Percentiles rank a stretch among this genome's conserved stretches.
Conservation (phyloP, 1,284 basidiomycete species). For the Tilletia indica region DNA sequence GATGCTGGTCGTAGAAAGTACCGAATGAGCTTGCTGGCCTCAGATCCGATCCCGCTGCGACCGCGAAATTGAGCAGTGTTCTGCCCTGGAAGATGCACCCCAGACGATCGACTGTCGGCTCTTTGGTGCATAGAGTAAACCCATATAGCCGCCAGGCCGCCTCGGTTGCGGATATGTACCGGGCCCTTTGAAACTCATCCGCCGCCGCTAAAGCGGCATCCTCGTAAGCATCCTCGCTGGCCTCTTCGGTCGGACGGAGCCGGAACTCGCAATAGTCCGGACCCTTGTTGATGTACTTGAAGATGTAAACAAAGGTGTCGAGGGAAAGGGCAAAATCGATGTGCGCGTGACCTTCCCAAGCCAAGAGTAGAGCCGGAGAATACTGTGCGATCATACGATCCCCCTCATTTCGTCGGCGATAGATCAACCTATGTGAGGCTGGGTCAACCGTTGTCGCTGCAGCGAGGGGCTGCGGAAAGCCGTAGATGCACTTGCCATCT, state of each 20-base stretch:
- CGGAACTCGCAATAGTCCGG: constrained; percentile 1
- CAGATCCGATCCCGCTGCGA: background rate
- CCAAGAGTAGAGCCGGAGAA: background rate
- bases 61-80: constrained; percentile 1
- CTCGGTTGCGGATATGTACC: constrained; percentile 1
- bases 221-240: background rate
- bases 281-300: constrained; percentile 8
- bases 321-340: background rate
- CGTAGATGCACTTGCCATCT: background rate
- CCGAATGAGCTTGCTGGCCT: background rate
- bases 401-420: background rate
- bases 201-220: background rate
- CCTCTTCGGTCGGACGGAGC: background rate
- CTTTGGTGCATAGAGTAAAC: background rate
- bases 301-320: background rate
- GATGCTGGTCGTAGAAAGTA: background rate
- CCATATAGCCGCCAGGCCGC: background rate
- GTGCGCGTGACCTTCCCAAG: background rate
- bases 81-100: background rate
- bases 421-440: background rate
- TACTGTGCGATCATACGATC: constrained; percentile 7
- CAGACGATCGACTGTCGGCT: background rate
- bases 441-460: background rate
- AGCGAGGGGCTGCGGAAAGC: background rate
- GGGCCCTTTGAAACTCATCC: background rate